Evolutionary conservation across 306 rosid genomes (phyloP), one percentile per base, ranked within the genome.

Genomic region (Styphnolobium japonicum): DNA sequence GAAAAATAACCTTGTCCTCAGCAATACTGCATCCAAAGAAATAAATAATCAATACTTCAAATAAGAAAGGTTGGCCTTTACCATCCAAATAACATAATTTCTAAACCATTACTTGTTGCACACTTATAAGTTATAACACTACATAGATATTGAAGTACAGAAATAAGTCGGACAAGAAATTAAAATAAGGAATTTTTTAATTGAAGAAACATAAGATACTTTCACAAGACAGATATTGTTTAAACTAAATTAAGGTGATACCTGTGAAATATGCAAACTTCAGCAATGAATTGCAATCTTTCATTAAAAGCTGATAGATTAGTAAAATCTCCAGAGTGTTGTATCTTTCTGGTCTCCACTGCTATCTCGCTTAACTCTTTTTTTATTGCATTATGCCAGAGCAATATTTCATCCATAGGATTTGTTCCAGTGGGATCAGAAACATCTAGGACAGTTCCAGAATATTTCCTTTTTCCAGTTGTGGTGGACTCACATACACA

Each of bases 1-100:
- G 97, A 93, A 96, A 96, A 82, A 96, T 91, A 78, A 96, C 97
- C 88, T 87, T 90, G 92, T 96, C 99, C 93, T 96, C 99, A 1
- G 99, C 98, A 87, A 93, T 96, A 85, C 99, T 96, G 94, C 83
- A 85, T 88, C 53, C 76, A 75, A 49, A 72, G 70, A 36, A 83
- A 56, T 36, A 58, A 83, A 51, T 61, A 48, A 60, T 64, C 46
- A 66, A 79, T 45, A 60, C 46, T 77, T 80, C 67, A 72, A 81
- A 79, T n/a, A 67, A 61, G 22, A 58, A 55, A 73, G 66, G 79
- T 29, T 39, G 43, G 7, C 33, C 1, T 69, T 65, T 39, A 51
- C 21, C 37, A 80, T 60, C 34, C 66, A 51, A 49, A 45, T 55
- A 66, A 66, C 56, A 52, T 63, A 31, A 33, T 48, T 51, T 56